Conservation (phyloP, 1,284 basidiomycete genomes). For the Naganishia cerealis region DNA sequence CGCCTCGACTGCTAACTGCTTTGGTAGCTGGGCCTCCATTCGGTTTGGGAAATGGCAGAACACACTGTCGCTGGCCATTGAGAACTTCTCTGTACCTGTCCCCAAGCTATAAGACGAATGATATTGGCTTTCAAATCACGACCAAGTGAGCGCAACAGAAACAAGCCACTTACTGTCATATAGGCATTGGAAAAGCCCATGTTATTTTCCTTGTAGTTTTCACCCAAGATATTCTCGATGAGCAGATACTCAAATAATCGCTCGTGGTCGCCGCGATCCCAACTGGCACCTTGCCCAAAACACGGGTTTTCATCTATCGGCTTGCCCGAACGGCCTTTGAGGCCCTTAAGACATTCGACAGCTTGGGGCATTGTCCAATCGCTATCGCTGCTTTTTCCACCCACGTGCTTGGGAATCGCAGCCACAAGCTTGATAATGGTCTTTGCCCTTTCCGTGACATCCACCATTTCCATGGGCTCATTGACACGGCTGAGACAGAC, state of each 20-base stretch:
- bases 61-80: conserved; percentile 20
- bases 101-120: conserved; percentile 2
- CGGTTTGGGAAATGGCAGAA: conserved; percentile 27
- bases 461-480: conserved; percentile 40
- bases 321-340: conserved; percentile 41
- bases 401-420: conserved; percentile 33
- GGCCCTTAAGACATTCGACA: conserved; percentile 49
- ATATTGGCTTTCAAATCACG: neutral
- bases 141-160: neutral
- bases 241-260: conserved; percentile 49
- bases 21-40: conserved; percentile 19
- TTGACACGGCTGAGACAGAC: conserved; percentile 47
- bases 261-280: conserved; percentile 47
- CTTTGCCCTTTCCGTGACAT: conserved; percentile 46
- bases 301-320: conserved; percentile 41
- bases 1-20: conserved; percentile 4
- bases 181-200: conserved; percentile 52
- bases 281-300: conserved; percentile 47
- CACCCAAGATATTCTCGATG: conserved; percentile 47
- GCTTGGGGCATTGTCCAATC: conserved; percentile 49
- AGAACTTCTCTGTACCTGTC: conserved; percentile 21
- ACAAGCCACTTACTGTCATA: conserved; percentile 43
- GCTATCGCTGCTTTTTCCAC: conserved; percentile 16
- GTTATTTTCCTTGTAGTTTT: conserved; percentile 42
- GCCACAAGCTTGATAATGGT: conserved; percentile 46